Evolutionary conservation across 305 asterid species (phyloP), one percentile per base, ranked within the genome.

Genomic region (Nicotiana rustica): DNA sequence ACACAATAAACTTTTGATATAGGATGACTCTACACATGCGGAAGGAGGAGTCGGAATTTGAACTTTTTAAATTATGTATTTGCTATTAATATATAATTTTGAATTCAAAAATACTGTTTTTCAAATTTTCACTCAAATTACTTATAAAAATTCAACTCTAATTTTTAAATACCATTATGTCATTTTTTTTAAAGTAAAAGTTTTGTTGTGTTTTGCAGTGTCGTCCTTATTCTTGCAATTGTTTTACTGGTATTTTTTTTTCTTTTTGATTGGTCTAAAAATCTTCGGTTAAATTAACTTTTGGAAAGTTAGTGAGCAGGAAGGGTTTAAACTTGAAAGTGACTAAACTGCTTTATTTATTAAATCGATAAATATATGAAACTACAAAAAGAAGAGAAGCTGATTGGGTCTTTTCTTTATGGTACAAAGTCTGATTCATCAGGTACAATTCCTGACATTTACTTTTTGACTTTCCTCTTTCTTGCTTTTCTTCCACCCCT

Each of bases 351-450:
- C 66, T 7, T n/a, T 57, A 44, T 60, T 81, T 78, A 57, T 35
- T 49, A 44, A 49, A 38, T 69, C 60, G 80, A 59, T 77, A 81
- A 69, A 56, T 21, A 56, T 21, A 70, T 57, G 80, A 81, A 59
- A 80, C 66, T 81, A 35, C 62, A 13, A 81, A 69, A 81, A 81
- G 84, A 81, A 81, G 71, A 67, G 69, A 81, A 36, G 79, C 59
- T 57, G 62, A 59, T 69, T 81, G 84, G 80, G 59, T 36, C 29
- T 69, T 81, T 57, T 81, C 81, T 1, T 75, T 44, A 9, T 18
- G 31, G 66, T 60, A 17, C 65, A 60, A 2, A 5, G 66, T 60
- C 66, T 60, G 66, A 60, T 17, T 57, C 62, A 57, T 60, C 31
- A 18, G 66, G 31, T 60, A 60, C 66, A 60, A 18, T 60, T 60